These are phyloP conservation scores for Paraconiothyrium brasiliense DNA, from an alignment of 2,329 filamentous ascomycete species.

Conservation along the genomic window DNA sequence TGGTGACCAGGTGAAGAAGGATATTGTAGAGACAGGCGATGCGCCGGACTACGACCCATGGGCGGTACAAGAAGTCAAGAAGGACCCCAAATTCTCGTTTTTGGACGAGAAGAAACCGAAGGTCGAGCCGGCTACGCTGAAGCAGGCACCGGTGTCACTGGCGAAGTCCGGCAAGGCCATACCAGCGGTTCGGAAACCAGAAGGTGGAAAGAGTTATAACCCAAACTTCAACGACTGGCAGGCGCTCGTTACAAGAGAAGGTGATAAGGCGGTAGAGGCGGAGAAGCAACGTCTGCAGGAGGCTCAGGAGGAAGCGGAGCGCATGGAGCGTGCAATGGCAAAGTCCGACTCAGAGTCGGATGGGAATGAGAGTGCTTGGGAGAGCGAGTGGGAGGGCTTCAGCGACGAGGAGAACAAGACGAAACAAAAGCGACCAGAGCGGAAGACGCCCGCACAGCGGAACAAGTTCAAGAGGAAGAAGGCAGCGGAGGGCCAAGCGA, in stretches of 20 bases:
- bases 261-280: constrained; percentile 78
- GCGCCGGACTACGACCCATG: constrained; percentile 78
- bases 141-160: constrained; percentile 80
- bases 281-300: constrained; percentile 78
- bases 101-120: constrained; percentile 71
- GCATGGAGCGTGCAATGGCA: constrained; percentile 74
- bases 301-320: constrained; percentile 72
- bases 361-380: constrained; percentile 94
- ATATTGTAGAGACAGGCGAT: constrained; percentile 65
- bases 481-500: constrained; percentile 80
- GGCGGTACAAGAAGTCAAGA: constrained; percentile 63
- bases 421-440: constrained; percentile 77
- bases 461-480: constrained; percentile 91
- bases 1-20: constrained; percentile 65
- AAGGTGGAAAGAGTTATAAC: constrained; percentile 91
- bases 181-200: constrained; percentile 80
- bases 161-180: constrained; percentile 82
- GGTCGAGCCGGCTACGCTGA: constrained; percentile 78
- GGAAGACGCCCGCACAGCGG: constrained; percentile 86
- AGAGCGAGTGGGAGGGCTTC: constrained; percentile 77
- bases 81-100: constrained; percentile 69
- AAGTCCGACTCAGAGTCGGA: constrained; percentile 77
- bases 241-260: constrained; percentile 75
- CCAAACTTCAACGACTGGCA: constrained; percentile 88
- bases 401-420: constrained; percentile 64